phyloP scores from a whole-genome alignment of 2,329 filamentous ascomycete genomes.

The Phialocephala subalpina region DNA sequence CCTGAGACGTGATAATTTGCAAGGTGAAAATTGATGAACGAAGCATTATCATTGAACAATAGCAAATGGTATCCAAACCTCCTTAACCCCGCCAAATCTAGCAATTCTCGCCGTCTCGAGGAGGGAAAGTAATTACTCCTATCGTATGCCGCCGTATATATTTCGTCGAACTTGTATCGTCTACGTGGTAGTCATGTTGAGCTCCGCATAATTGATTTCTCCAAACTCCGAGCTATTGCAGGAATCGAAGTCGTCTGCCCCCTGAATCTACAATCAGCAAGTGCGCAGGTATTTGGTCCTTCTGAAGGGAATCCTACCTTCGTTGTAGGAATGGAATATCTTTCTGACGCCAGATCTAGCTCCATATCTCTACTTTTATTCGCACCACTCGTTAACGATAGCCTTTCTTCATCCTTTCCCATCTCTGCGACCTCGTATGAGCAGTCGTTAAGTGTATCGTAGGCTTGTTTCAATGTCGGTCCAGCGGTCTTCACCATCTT shows the following conservation, averaged over 20 bases:
- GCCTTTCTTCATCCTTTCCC: neutral
- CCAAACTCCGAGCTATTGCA: slow-evolving; percentile 9
- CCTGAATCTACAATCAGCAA: neutral
- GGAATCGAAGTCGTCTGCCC: slow-evolving; percentile 2
- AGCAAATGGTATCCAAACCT: slow-evolving; percentile 4
- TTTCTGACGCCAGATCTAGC: neutral
- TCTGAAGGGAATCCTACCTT: neutral
- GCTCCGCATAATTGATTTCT: slow-evolving; percentile 1
- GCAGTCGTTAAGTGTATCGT: neutral
- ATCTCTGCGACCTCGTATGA: slow-evolving; percentile 2
- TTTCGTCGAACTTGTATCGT: neutral
- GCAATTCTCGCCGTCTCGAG: neutral
- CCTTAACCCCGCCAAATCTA: neutral
- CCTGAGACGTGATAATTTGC: neutral
- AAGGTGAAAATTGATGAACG: neutral
- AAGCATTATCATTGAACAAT: slow-evolving; percentile 5
- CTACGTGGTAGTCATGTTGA: slow-evolving; percentile 5
- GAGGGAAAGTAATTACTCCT: neutral
- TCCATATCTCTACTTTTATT: neutral
- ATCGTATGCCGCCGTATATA: neutral
- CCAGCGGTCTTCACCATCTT: slow-evolving; percentile 5
- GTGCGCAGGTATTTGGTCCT: neutral
- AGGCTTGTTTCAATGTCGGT: slow-evolving; percentile 2
- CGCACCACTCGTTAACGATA: neutral
- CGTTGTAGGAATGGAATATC: neutral